phyloP scores from a whole-genome alignment of 495 filamentous ascomycete species.

The Penicillium simplicissimum region DNA sequence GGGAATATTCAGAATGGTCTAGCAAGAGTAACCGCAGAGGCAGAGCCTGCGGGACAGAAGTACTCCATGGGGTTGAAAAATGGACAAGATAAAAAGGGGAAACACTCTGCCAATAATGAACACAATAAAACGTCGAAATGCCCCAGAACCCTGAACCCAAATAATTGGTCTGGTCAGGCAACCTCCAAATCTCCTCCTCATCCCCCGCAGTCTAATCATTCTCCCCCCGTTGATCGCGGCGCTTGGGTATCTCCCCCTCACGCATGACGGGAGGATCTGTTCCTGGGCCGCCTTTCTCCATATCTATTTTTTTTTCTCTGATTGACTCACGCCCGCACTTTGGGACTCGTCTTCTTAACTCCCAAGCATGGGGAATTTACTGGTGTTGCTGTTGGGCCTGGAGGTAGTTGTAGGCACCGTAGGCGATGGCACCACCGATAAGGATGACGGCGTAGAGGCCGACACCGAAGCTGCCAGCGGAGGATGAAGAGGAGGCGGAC shows the following conservation, averaged over 20 bases:
- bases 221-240: neutral
- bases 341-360: neutral
- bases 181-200: neutral
- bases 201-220: neutral
- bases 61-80: neutral
- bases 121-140: neutral
- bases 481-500: slow-evolving; percentile 48
- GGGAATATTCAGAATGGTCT: neutral
- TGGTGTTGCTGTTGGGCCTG: slow-evolving; percentile 53
- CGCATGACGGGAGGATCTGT: neutral
- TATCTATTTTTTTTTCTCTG: slow-evolving; percentile 3
- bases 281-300: neutral
- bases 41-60: neutral
- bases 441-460: slow-evolving; percentile 82
- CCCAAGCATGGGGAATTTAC: neutral
- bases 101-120: neutral
- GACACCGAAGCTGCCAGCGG: slow-evolving; percentile 63
- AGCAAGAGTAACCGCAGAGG: neutral
- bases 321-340: neutral
- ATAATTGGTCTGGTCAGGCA: neutral
- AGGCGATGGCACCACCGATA: slow-evolving; percentile 74
- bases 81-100: neutral
- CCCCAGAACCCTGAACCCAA: neutral
- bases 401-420: slow-evolving; percentile 84
- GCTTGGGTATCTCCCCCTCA: neutral